phyloP scores from a whole-genome alignment of 2,329 filamentous ascomycete genomes.

The Didymella glomerata region DNA sequence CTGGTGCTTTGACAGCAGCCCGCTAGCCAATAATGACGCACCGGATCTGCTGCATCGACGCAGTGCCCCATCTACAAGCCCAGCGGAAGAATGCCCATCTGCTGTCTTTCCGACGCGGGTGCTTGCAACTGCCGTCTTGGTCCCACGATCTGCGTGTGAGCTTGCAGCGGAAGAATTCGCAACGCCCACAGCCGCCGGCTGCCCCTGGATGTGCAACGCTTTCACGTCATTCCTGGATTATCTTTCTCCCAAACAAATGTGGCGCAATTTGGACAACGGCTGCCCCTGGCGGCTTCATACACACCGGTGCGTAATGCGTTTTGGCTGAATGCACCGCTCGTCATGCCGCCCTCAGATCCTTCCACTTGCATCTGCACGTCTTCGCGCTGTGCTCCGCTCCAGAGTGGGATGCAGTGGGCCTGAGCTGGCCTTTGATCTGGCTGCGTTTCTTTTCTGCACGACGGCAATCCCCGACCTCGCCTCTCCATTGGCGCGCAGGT shows the following conservation, averaged over 20 bases:
- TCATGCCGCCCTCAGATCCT: constrained; percentile 33
- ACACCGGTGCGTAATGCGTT: constrained; percentile 21
- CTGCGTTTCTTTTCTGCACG: constrained; percentile 18
- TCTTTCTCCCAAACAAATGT: constrained; percentile 16
- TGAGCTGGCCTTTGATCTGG: constrained; percentile 15
- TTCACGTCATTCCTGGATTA: constrained; percentile 13
- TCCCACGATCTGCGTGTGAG: constrained; percentile 9
- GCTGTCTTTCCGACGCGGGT: constrained; percentile 11
- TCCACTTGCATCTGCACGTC: constrained; percentile 26
- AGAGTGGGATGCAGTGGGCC: constrained; percentile 21
- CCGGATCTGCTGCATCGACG: constrained; percentile 7
- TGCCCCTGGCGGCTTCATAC: constrained; percentile 16
- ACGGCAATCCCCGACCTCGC: constrained; percentile 15
- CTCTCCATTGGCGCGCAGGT: constrained; percentile 19
- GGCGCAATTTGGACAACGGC: constrained; percentile 8
- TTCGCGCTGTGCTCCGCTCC: constrained; percentile 20
- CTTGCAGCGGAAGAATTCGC: too few relatives aligned
- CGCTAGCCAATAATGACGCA: constrained; percentile 21
- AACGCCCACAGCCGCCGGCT: not conserved
- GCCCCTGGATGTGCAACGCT: constrained; percentile 9
- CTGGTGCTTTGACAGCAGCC: constrained; percentile 14
- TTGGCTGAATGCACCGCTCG: constrained; percentile 25
- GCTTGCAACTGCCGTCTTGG: constrained; percentile 14
- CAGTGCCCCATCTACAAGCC: not conserved
- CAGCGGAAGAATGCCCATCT: constrained; percentile 18